Evolutionary conservation across 192 early-diverging fungal species (phyloP), one percentile per base, ranked within the genome.

Genomic region (Coemansia umbellata): DNA sequence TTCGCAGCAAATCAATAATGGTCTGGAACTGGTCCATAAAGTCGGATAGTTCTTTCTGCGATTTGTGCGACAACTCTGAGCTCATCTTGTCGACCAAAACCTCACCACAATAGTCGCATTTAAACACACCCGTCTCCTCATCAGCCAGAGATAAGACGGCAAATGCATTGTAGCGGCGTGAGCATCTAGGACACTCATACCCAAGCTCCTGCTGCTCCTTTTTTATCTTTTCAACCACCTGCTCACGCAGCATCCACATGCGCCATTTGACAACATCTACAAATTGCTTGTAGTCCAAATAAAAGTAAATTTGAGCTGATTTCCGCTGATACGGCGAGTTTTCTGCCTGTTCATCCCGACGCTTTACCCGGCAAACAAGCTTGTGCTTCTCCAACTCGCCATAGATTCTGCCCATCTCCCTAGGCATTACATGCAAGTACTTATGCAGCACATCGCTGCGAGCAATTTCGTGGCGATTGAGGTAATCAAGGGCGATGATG

Each of bases 211-310:
- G 76, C 40, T 78, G 79, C 59, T 88, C 89, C 64, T 80, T 84
- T 24, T 81, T 62, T 69, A 87, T 78, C 32, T 72, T 73, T 17
- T 75, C 69, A 9, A 76, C 58, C 27, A 88, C 81, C 22, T 74
- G 63, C 11, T 69, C 78, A 30, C 85, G 82, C 72, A 97, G 89
- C 67, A 84, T 86, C 79, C 84, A 90, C 63, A 97, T 91, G 57
- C 88, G 86, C 82, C 82, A 94, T 58, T 93, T 94, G 40, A 94
- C 86, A 6, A 92, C 91, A 54, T 94, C 87, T 0, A 97, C 88
- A 72, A 94, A 91, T n/a, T 86, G 80, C 60, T 89, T 90, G 76
- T 93, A 94, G 73, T 97, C 94, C 10, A 97, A 79, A 62, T 90
- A 92, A 66, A 90, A 93, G 55, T 87, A 92, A 31, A 80, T 80